Evolutionary conservation across 208 protist genomes (phyloP).

Genomic region (Angomonas ambiguus): DNA sequence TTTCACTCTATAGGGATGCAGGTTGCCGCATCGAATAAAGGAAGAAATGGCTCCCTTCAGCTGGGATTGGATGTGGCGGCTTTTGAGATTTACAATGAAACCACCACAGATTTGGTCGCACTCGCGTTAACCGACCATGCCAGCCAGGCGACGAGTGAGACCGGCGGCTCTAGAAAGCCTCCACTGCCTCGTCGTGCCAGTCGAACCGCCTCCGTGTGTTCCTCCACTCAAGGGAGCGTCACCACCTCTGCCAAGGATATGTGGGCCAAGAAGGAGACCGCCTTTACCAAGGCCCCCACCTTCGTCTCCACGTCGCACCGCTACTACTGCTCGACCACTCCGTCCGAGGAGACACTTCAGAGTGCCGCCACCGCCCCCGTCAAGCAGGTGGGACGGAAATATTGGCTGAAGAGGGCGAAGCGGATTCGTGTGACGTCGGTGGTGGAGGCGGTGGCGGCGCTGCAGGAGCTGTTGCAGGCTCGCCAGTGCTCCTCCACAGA

Average conservation of each 20-base stretch:
- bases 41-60: neutral
- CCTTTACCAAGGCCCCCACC: neutral
- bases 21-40: neutral
- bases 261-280: neutral
- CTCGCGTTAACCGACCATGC: neutral
- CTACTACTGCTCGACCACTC: neutral
- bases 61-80: conserved; percentile 43
- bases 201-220: neutral
- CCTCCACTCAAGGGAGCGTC: neutral
- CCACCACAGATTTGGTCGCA: conserved; percentile 60
- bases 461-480: neutral
- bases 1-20: conserved; percentile 16
- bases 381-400: neutral
- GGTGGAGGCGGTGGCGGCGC: neutral
- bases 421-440: neutral
- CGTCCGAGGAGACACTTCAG: neutral
- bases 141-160: too few species aligned
- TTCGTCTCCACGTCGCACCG: neutral
- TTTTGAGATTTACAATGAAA: conserved; percentile 82
- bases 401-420: neutral
- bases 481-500: neutral
- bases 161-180: neutral
- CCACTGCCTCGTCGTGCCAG: neutral
- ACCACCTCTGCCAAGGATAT: neutral
- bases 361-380: neutral